Conservation (phyloP, 176 grass and related monocot genomes). For the Guadua angustifolia region DNA sequence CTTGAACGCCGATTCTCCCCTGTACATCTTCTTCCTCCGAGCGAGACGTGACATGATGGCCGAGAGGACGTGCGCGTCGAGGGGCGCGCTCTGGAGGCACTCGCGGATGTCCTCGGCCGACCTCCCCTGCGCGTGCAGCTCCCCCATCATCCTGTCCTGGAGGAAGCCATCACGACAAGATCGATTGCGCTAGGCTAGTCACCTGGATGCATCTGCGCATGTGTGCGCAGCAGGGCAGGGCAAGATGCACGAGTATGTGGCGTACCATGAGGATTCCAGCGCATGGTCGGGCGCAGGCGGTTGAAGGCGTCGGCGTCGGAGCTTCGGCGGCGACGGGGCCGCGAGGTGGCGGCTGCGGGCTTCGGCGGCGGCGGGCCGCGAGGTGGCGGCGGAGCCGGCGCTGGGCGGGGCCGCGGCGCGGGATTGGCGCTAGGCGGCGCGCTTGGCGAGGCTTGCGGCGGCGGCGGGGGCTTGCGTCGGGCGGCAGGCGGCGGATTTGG, state of each 20-base stretch:
- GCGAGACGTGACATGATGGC: too few species aligned
- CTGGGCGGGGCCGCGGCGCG: too few species aligned
- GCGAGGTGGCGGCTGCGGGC: too few species aligned
- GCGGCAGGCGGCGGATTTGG: too few species aligned
- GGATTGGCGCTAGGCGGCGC: too few species aligned
- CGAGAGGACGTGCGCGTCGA: constrained; percentile 56
- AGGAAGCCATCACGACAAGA: background rate
- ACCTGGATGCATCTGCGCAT: background rate
- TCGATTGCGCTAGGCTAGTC: background rate
- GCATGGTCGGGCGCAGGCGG: constrained; percentile 62
- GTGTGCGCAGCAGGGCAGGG: background rate
- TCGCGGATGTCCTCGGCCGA: constrained; percentile 63
- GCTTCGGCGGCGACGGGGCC: too few species aligned
- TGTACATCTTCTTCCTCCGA: too few species aligned
- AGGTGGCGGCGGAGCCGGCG: too few species aligned
- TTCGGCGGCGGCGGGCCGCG: too few species aligned
- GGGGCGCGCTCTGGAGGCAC: constrained; percentile 60
- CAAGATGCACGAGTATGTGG: constrained; percentile 10
- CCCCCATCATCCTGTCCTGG: constrained; percentile 83
- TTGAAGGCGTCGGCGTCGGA: constrained; percentile 57
- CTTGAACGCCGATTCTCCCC: too few species aligned
- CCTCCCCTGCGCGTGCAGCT: constrained; percentile 68
- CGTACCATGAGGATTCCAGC: constrained; percentile 75
- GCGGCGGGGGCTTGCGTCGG: too few species aligned
- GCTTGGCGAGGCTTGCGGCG: too few species aligned